Percentiles rank a stretch among this genome's conserved stretches.
Evolutionary conservation across 1,284 basidiomycete species (phyloP).

Genomic region (Microbotryum silenes-acaulis): DNA sequence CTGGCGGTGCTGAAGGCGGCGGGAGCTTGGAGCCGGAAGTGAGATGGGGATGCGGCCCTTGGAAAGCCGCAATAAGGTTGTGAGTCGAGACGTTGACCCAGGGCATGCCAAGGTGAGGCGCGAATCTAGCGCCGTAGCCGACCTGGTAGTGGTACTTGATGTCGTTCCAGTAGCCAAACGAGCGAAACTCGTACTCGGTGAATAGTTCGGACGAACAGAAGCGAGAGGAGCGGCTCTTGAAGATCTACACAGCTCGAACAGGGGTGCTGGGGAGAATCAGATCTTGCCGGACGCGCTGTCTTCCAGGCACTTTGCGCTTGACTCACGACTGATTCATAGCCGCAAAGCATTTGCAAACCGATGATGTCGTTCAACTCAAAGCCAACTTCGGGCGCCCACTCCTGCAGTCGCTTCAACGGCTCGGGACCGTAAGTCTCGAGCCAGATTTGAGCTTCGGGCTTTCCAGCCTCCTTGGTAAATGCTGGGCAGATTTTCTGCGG

Average conservation of each 20-base stretch:
- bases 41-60: conserved; percentile 8
- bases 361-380: conserved; percentile 41
- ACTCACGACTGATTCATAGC: conserved; percentile 43
- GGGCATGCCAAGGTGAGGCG: conserved; percentile 43
- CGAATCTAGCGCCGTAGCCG: conserved; percentile 41
- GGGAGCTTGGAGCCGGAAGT: conserved; percentile 9
- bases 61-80: conserved; percentile 28
- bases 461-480: conserved; percentile 43
- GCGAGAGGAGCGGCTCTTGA: conserved; percentile 34
- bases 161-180: conserved; percentile 41
- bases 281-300: too few relatives aligned
- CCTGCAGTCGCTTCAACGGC: conserved; percentile 36
- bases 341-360: conserved; percentile 44
- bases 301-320: too few relatives aligned
- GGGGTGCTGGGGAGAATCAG: conserved; percentile 1
- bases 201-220: conserved; percentile 41
- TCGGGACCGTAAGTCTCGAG: conserved; percentile 39
- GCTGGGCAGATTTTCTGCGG: conserved; percentile 43
- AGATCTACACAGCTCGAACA: conserved; percentile 10
- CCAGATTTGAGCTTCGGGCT: conserved; percentile 42
- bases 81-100: conserved; percentile 44
- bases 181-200: conserved; percentile 41
- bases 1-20: conserved; percentile 24
- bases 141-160: conserved; percentile 43
- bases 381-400: conserved; percentile 33